Base-by-base conservation (phyloP, 2,329 filamentous ascomycete genomes). In the Aspergillus sergii region DNA sequence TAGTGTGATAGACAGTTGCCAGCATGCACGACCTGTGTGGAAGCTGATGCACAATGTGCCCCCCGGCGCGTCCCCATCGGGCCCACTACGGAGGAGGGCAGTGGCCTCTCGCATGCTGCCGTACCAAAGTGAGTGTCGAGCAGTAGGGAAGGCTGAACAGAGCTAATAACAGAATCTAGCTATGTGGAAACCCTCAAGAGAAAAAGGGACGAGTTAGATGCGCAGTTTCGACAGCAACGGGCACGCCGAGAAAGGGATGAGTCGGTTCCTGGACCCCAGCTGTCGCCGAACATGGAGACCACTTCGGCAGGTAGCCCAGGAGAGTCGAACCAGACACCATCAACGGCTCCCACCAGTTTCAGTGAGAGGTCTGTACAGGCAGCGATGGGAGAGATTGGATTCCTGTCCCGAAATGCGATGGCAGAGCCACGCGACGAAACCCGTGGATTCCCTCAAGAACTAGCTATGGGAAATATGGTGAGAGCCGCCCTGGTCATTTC, bases 351-450 rank as follows among this genome's bases (percentile, higher is more conserved):
- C 16, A 41, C 39, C 5, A 19, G 19, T 3, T 41, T 41, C 8
- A 41, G 39, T n/a, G 39, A 41, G 39, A 16, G 39, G 39, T 41
- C 39, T 8, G 39, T 41, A 19, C 39, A 41, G 39, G 39, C 8
- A 2, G 19, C 39, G 3, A 41, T 41, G 39, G 39, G 39, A 0
- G 39, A 41, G 39, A 75, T 75, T 32, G 70, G 72, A 16, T 71
- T 72, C 16, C 64, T 76, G 14, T 74, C 74, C 7, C 71, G 70
- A 30, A 75, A 68, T 60, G 73, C 74, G 16, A 74, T 76, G 70
- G 73, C 72, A 34, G 74, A 76, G 60, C 71, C 72, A 7, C 69
- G 70, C 12, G 67, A 69, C 58, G 69, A 66, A 23, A 57, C 41
- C 0, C 53, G 58, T 9, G 63, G 62, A 1, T 68, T 69, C 19